Evolutionary conservation across 1,284 basidiomycete species (phyloP), one percentile per base, ranked within the genome.

Genomic region (Mycosarcoma maydis): DNA sequence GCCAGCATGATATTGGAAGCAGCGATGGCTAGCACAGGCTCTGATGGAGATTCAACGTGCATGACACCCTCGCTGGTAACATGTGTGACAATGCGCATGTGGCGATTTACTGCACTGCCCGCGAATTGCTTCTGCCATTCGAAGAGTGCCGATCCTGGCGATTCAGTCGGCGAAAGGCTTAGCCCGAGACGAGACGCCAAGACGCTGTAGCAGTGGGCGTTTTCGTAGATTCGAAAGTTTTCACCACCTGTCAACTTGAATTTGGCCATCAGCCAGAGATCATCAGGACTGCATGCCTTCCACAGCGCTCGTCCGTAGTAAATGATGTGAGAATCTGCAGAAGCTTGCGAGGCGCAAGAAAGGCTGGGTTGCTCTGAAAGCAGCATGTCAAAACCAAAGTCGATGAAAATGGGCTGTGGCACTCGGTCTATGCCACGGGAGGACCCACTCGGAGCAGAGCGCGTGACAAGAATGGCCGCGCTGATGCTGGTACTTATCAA

Each of bases 261-360:
- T 3, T 22, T 16, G 24, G 41, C 51, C 2, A 4, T 40, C 8
- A 19, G 14, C 58, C 58, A 60, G 14, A 53, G 47, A 6, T 19
- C 7, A 7, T 17, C 19, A 0, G 5, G 7, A 6, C 23, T n/a
- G 32, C 46, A 43, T 6, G 59, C 39, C 5, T 2, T 14, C 59
- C 59, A 62, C 14, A 62, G 43, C 14, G 59, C 51, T 13, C 59
- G 51, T 14, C 59, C 59, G 17, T 61, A 61, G n/a, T 23, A n/a
- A 27, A 36, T 17, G 30, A 55, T 32, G 29, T 50, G 51, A 4
- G 26, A 16, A 19, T 20, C n/a, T 20, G 8, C 6, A n/a, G 29
- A 33, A 3, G 26, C 56, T 7, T 52, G 43, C 14, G 38, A 20
- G 10, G 52, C 45, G 6, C 16, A 16, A 23, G 30, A 13, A 32